Base-by-base conservation (phyloP, 441 rosid species). In the Sinapis alba region DNA sequence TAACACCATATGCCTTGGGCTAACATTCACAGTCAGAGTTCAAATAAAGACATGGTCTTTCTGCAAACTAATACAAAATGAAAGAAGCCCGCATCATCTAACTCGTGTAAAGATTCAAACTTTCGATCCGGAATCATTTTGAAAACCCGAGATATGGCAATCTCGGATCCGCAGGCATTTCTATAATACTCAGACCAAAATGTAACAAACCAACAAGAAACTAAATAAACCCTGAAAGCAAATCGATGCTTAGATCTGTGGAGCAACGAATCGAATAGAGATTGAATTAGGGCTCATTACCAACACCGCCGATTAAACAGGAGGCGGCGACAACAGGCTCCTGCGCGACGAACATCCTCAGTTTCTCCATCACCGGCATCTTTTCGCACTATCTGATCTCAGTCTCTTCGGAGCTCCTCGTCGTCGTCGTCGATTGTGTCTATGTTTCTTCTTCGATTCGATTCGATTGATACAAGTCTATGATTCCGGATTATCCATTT, bases 311-410 rank as follows among this genome's bases (percentile, higher is more conserved):
- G 68, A 94, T 89, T 64, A 91, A 87, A 78, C 93, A 90, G 73
- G 97, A 92, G 67, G 91, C 97, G 6, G 97, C 92, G 1, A 95
- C 93, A 4, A 92, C 93, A 2, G 97, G 98, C 81, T 95, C 98
- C 74, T 92, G 96, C 61, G 84, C 97, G 3, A 91, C 87, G 73
- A 95, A 90, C 69, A 91, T 90, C 82, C 84, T 92, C 74, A 95
- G 78, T 84, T 83, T 92, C 84, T 85, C 89, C 93, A 92, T 92
- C 72, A 87, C 82, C 68, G 92, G 73, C 97, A 92, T 92, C 47
- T 92, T 61, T 80, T 62, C 18, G 1, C 54, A 18, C 54, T 45
- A 15, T 1, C 38, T 58, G 57, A 78, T 70, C 59, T 19, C 1
- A 3, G 20, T 56, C 47, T 80, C 80, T 47, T 56, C 32, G 50